Conservation (phyloP, 2,329 filamentous ascomycete genomes). For the Arthrinium phaeospermum region DNA sequence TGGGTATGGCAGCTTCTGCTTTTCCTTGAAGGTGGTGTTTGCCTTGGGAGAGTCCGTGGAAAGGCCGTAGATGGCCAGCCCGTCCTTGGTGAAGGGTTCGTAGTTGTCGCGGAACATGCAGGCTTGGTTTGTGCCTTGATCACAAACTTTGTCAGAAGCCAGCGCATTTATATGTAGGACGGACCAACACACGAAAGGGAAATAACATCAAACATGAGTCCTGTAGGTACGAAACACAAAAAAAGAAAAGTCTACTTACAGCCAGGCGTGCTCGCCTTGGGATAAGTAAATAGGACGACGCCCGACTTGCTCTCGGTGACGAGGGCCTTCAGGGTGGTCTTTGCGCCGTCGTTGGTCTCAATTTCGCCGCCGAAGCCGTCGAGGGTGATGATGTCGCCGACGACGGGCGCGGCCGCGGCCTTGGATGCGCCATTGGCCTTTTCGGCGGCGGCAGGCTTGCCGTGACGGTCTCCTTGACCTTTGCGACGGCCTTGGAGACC, state of each 20-base stretch:
- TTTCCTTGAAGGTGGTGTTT: conserved; percentile 91
- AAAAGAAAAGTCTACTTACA: conserved; percentile 66
- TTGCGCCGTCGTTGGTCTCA: conserved; percentile 82
- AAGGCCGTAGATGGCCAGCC: conserved; percentile 87
- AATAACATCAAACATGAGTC: neutral
- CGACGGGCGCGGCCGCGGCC: conserved; percentile 45
- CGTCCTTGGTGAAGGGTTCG: conserved; percentile 74
- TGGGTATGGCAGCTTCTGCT: conserved; percentile 87
- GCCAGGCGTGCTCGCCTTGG: conserved; percentile 90
- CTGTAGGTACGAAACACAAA: conserved; percentile 8
- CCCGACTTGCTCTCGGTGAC: conserved; percentile 83
- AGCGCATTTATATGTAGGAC: conserved; percentile 9
- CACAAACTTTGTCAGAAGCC: conserved; percentile 10
- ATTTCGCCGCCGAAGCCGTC: conserved; percentile 73
- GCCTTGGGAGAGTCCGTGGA: conserved; percentile 87
- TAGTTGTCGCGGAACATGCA: conserved; percentile 93
- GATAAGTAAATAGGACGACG: conserved; percentile 93
- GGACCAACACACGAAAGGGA: neutral
- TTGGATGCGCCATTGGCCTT: conserved; percentile 24
- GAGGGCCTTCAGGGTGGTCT: conserved; percentile 79
- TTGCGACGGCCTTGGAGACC: conserved; percentile 39
- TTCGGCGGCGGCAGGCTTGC: conserved; percentile 32
- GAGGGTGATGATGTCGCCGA: conserved; percentile 62
- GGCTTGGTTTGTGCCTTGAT: conserved; percentile 84
- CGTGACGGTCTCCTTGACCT: conserved; percentile 44